Evolutionary conservation across 2,329 filamentous ascomycete species (phyloP).

Genomic region (Sporothrix sp.): DNA sequence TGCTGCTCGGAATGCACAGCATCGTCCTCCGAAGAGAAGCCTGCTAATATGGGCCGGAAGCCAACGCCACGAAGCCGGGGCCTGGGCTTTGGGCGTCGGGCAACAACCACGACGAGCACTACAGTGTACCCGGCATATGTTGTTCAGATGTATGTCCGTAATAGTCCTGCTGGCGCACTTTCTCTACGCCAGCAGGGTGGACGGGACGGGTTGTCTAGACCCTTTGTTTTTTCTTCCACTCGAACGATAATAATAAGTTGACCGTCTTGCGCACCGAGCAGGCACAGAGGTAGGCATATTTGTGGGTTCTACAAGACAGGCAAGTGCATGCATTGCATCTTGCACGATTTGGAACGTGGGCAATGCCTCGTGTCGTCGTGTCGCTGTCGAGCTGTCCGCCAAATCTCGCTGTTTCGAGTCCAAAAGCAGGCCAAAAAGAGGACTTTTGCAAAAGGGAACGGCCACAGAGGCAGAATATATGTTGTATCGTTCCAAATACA

Average conservation of each 20-base stretch:
- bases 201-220: constrained; percentile 60
- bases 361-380: background rate
- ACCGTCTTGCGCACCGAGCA: constrained; percentile 48
- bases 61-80: no score
- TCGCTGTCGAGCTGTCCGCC: no score
- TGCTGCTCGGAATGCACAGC: no score
- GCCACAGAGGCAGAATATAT: no score
- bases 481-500: no score
- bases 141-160: constrained; percentile 45
- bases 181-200: constrained; percentile 53
- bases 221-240: constrained; percentile 52
- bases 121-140: background rate
- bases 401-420: no score
- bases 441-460: no score
- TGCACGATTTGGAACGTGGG: no score
- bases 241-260: constrained; percentile 49
- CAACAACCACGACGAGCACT: background rate
- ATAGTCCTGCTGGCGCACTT: constrained; percentile 53
- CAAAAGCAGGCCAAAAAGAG: no score
- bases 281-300: constrained; percentile 54
- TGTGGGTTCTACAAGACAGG: constrained; percentile 10
- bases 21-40: no score
- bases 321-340: background rate
- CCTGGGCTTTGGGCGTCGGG: no score
- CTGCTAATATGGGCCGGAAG: no score